Evolutionary conservation across 192 early-diverging fungal species (phyloP).

Genomic region (Kickxella alabastrina): DNA sequence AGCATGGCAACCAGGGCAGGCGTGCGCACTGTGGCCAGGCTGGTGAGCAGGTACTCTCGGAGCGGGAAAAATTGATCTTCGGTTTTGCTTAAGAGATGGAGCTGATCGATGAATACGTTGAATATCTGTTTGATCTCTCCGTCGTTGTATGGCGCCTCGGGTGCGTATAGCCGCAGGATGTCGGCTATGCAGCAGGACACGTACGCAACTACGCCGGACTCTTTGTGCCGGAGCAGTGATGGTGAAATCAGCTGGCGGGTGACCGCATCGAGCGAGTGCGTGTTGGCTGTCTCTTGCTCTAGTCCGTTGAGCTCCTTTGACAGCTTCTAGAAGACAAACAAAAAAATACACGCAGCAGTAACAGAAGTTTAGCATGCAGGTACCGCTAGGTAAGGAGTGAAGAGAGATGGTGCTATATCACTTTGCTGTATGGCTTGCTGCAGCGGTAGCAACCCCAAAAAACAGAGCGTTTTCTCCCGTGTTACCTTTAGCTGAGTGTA

Average conservation of each 20-base stretch:
- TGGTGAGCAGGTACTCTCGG: slow-evolving; percentile 86
- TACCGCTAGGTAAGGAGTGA: no score
- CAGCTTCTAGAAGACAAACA: slow-evolving; percentile 56
- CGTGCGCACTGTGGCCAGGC: slow-evolving; percentile 77
- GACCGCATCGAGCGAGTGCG: slow-evolving; percentile 60
- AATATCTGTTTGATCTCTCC: slow-evolving; percentile 74
- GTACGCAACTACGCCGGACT: slow-evolving; percentile 70
- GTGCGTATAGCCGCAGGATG: slow-evolving; percentile 86
- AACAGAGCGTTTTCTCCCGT: neutral
- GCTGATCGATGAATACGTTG: slow-evolving; percentile 73
- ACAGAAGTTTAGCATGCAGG: no score
- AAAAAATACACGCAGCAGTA: neutral
- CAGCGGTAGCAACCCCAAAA: neutral
- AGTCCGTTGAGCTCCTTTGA: slow-evolving; percentile 66
- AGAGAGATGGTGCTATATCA: no score
- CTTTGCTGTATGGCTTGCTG: no score
- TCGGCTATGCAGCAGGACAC: slow-evolving; percentile 88
- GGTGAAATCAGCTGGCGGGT: slow-evolving; percentile 64
- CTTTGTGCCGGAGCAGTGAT: slow-evolving; percentile 72
- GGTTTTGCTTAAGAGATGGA: slow-evolving; percentile 60
- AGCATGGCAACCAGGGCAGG: slow-evolving; percentile 78
- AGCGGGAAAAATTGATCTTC: slow-evolving; percentile 64
- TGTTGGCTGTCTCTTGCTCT: slow-evolving; percentile 75
- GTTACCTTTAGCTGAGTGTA: slow-evolving; percentile 51
- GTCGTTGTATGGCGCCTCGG: slow-evolving; percentile 84